Evolutionary conservation across 2,329 filamentous ascomycete genomes (phyloP), one percentile per base, ranked within the genome.

Genomic region (Botrytis squamosa): DNA sequence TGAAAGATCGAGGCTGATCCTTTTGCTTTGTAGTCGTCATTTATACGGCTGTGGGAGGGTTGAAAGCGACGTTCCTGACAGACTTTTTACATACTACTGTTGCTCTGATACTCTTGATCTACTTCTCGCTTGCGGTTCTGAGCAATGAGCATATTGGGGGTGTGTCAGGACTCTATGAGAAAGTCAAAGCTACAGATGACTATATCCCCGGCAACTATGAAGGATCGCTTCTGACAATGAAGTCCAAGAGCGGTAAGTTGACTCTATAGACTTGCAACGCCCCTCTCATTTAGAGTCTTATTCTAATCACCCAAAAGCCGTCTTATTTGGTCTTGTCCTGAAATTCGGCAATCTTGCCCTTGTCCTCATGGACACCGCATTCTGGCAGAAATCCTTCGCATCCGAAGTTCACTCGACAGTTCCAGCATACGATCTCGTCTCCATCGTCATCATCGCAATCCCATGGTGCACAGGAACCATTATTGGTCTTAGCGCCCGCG

Each of bases 321-420:
- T 83, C 22, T 81, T 85, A 29, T 86, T 83, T 78, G 84, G 83
- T 0, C 74, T 87, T 9, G 83, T 86, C 44, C 79, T 86, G 18
- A 86, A 85, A 72, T 84, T 87, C 64, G 85, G 84, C 22, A 87
- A 78, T 74, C 64, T 74, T 71, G 73, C 76, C 8, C 66, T 63
- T 9, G 63, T 55, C 0, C 80, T 86, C 8, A 86, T 87, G 84
- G 84, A 87, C 75, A 87, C 85, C 6, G 85, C 83, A 1, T 87
- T 87, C 78, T 87, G 85, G 85, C 85, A 86, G 73, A 87, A 87
- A 79, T 84, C 83, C 0, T 87, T 87, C 75, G 85, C 85, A 1
- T 83, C 84, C 1, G 84, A 86, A 73, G 83, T 86, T 0, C 80
- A 82, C 20, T 82, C 85, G 1, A 85, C 84, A 0, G 85, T 87